phyloP scores from a whole-genome alignment of 768 basidiomycete genomes.

The Boletales sp. region DNA sequence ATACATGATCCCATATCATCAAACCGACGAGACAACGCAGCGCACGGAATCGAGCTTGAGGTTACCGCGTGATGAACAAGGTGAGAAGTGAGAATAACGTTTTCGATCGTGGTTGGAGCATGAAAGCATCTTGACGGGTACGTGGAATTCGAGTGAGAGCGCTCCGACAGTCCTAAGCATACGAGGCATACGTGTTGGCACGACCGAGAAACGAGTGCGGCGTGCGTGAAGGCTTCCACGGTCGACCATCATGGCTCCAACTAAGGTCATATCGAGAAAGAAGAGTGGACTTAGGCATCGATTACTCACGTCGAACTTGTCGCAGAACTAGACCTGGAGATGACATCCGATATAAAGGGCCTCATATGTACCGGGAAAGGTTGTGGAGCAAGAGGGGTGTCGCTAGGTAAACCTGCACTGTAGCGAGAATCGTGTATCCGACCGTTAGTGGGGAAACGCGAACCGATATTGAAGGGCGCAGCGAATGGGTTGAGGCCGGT shows the following conservation, averaged over 20 bases:
- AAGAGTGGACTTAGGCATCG: neutral
- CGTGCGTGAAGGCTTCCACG: conserved; percentile 13
- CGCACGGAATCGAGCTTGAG: conserved; percentile 5
- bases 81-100: neutral
- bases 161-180: conserved; percentile 13
- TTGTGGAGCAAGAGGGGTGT: conserved; percentile 25
- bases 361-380: conserved; percentile 15
- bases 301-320: conserved; percentile 31
- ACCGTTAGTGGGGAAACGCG: conserved; percentile 3
- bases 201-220: conserved; percentile 13
- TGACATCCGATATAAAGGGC: conserved; percentile 16
- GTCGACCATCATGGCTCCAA: conserved; percentile 28
- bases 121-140: conserved; percentile 15
- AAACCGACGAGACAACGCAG: conserved; percentile 17
- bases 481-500: conserved; percentile 32
- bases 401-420: conserved; percentile 14
- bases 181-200: conserved; percentile 18
- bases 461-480: conserved; percentile 24
- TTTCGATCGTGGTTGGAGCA: conserved; percentile 10
- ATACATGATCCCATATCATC: conserved; percentile 29
- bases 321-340: conserved; percentile 32
- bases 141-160: conserved; percentile 1
- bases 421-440: conserved; percentile 7
- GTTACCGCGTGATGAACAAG: conserved; percentile 18
- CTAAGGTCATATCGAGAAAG: conserved; percentile 14